phyloP scores from a whole-genome alignment of 495 filamentous ascomycete species.

The Penicillium pancosmium region DNA sequence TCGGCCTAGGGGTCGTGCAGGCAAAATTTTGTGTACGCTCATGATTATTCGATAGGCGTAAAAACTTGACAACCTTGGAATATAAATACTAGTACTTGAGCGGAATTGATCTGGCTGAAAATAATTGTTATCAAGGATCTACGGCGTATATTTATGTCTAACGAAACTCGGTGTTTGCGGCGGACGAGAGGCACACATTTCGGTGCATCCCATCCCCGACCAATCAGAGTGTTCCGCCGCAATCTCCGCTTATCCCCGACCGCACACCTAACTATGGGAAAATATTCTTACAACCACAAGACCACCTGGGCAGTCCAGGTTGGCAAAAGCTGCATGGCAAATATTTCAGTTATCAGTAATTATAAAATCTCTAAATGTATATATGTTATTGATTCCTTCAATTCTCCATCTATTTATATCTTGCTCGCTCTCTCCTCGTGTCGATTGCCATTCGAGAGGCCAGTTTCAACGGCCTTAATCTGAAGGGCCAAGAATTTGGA shows the following conservation, averaged over 20 bases:
- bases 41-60: background rate
- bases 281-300: background rate
- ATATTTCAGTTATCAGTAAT: no score
- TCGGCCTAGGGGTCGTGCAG: conserved; percentile 51
- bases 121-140: background rate
- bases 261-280: background rate
- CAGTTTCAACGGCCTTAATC: conserved; percentile 68
- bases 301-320: no score
- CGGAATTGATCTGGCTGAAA: background rate
- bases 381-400: background rate
- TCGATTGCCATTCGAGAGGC: conserved; percentile 25
- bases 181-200: conserved; percentile 9
- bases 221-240: conserved; percentile 14
- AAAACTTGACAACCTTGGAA: no score
- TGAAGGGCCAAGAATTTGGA: conserved; percentile 73
- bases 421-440: conserved; percentile 12
- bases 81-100: no score
- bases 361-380: background rate
- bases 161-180: conserved; percentile 10
- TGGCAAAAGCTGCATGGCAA: background rate
- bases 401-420: conserved; percentile 7
- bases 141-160: conserved; percentile 4
- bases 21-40: conserved; percentile 14
- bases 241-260: conserved; percentile 17
- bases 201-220: background rate